phyloP scores from a whole-genome alignment of 345 rosid genomes.

The Citropsis articulata region DNA sequence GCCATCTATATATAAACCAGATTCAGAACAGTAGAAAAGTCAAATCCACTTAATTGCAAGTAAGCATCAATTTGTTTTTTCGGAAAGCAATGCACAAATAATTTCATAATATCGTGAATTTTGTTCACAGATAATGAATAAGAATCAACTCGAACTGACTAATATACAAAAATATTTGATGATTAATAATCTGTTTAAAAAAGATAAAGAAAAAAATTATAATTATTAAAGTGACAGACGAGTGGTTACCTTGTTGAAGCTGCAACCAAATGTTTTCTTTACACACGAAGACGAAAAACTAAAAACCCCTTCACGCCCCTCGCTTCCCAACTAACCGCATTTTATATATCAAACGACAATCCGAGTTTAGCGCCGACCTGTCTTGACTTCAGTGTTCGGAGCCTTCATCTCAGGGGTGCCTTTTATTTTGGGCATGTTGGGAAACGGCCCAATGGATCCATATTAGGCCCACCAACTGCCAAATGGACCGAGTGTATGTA shows the following conservation, averaged over 20 bases:
- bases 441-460: not conserved
- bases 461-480: too few relatives aligned
- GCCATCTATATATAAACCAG: conserved; percentile 34
- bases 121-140: not conserved
- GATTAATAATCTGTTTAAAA: not conserved
- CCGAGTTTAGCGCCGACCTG: not conserved
- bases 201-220: not conserved
- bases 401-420: not conserved
- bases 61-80: too few relatives aligned
- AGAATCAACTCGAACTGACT: not conserved
- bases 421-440: not conserved
- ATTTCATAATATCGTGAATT: not conserved
- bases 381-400: not conserved
- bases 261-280: not conserved
- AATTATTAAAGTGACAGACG: not conserved
- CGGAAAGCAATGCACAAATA: not conserved
- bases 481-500: not conserved
- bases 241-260: not conserved
- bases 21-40: conserved; percentile 2
- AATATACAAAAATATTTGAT: not conserved
- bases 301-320: not conserved
- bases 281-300: not conserved
- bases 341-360: not conserved
- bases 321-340: not conserved
- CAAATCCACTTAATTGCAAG: not conserved